Evolutionary conservation across 495 filamentous ascomycete species (phyloP), one percentile per base, ranked within the genome.

Genomic region (Penicillium lagena): DNA sequence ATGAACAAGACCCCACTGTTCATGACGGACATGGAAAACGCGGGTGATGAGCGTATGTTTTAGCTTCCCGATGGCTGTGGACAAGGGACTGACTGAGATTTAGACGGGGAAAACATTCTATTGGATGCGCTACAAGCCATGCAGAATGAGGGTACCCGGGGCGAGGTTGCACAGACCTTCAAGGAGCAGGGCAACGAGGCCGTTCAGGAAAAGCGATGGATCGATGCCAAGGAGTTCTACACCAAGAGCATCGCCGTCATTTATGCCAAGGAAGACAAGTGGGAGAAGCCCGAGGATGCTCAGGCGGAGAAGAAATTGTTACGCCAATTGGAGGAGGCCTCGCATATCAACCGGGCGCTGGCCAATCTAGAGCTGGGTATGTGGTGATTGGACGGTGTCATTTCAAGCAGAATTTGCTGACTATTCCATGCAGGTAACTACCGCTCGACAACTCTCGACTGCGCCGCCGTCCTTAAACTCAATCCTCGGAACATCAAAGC

Each of bases 151-250:
- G 94, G 93, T 35, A 90, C 88, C 0, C 80, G 87, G 9, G 75
- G 78, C 10, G 94, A 98, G 59, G 81, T 90, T 33, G 83, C 79
- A 10, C 62, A 73, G 35, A 83, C 82, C 50, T 96, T 90, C 69
- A 84, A 89, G 54, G 83, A 90, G 59, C 86, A 87, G 46, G 90
- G 94, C 12, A 98, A 97, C 59, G 93, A 96, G 46, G 80, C 79
- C 46, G 94, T 89, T 50, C 73, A 74, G 45, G 75, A 69, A 45
- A 83, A 83, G 63, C 70, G 77, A 37, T 97, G 85, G 82, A 70
- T 67, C 12, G 89, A 96, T 62, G 93, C 89, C 7, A 86, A 83
- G 55, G 90, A 95, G 54, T 95, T 87, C 67, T 98, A 98, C 56
- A 79, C 78, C 7, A 95, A 95, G 63, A 87, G 78, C 11, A 71